Conservation (phyloP, 768 basidiomycete species). For the Amanita thiersii region DNA sequence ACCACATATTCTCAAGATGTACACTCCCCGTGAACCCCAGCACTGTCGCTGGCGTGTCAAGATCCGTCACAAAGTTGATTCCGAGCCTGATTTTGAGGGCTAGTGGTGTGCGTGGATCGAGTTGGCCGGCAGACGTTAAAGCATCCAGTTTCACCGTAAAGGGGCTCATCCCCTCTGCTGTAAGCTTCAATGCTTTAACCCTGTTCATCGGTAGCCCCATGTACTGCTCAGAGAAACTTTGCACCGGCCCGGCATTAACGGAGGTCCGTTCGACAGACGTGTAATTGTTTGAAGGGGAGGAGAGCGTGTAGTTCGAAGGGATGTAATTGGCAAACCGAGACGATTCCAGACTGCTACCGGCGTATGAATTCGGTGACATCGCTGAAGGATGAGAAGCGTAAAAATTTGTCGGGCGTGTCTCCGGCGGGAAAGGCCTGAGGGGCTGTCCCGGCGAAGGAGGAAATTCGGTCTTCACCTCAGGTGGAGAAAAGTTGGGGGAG, state of each 20-base stretch:
- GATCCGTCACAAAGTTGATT: conserved; percentile 47
- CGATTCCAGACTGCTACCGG: neutral
- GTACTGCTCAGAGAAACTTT: neutral
- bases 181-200: conserved; percentile 11
- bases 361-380: neutral
- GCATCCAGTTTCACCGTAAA: conserved; percentile 53
- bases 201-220: neutral
- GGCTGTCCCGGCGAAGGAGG: conserved; percentile 35
- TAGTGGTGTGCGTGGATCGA: conserved; percentile 32
- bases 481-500: conserved; percentile 38
- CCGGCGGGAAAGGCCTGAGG: conserved; percentile 22
- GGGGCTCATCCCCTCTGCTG: conserved; percentile 59
- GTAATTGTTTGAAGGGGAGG: neutral
- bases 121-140: conserved; percentile 28
- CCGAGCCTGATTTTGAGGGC: conserved; percentile 48
- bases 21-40: conserved; percentile 58
- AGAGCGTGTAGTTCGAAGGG: neutral
- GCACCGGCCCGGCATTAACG: neutral
- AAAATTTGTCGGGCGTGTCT: conserved; percentile 10
- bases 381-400: neutral
- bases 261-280: neutral
- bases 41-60: conserved; percentile 43
- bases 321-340: neutral
- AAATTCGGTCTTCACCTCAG: conserved; percentile 35
- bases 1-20: conserved; percentile 46